Conservation (phyloP, 2,329 filamentous ascomycete species). For the Teratosphaeria zuluensis region DNA sequence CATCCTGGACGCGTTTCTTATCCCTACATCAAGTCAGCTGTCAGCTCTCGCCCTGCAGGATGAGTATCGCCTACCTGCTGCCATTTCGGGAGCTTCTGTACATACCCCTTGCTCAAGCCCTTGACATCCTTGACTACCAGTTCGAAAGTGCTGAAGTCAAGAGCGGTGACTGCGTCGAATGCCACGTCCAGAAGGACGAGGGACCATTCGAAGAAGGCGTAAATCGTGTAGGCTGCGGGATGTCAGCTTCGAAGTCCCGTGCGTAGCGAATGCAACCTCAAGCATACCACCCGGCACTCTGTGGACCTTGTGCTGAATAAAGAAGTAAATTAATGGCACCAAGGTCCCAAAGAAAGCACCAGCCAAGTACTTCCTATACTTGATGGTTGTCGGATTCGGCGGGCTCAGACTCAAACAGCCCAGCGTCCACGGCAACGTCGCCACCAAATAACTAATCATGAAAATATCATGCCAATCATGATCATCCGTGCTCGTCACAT, state of each 20-base stretch:
- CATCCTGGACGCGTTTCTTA: slow-evolving; percentile 20
- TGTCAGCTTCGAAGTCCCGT: not conserved
- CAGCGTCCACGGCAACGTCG: slow-evolving; percentile 88
- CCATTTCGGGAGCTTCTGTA: slow-evolving; percentile 89
- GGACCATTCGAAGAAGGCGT: slow-evolving; percentile 96
- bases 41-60: slow-evolving; percentile 4
- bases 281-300: slow-evolving; percentile 77
- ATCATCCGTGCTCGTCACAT: slow-evolving; percentile 95
- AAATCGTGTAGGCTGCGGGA: slow-evolving; percentile 77
- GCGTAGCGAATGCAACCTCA: not conserved
- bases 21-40: slow-evolving; percentile 11
- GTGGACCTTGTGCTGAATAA: slow-evolving; percentile 97
- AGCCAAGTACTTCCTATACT: slow-evolving; percentile 79
- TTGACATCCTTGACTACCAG: slow-evolving; percentile 80
- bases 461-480: slow-evolving; percentile 99
- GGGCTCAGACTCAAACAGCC: slow-evolving; percentile 85
- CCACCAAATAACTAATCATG: slow-evolving; percentile 96
- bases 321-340: slow-evolving; percentile 87
- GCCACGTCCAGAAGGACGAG: slow-evolving; percentile 90
- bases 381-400: slow-evolving; percentile 69
- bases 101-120: slow-evolving; percentile 94
- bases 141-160: slow-evolving; percentile 87
- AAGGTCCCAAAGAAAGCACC: slow-evolving; percentile 82
- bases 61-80: slow-evolving; percentile 35
- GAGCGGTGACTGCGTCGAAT: slow-evolving; percentile 87